Base-by-base conservation (phyloP, 306 rosid genomes). In the Pachyrhizus erosus region DNA sequence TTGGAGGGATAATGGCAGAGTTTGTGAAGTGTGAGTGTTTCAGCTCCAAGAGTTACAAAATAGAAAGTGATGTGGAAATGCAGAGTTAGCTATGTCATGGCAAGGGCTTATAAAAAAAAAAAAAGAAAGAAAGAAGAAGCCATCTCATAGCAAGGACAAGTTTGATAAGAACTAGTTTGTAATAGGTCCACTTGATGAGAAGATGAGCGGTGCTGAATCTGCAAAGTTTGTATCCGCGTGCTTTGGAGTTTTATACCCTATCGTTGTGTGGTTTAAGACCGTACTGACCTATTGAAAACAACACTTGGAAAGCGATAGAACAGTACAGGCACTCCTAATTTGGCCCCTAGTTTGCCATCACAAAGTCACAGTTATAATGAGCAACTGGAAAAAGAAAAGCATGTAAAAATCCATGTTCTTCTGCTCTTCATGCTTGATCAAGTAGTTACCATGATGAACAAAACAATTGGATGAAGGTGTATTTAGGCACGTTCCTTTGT, bases 131-230 rank as follows among this genome's bases (percentile, higher is more conserved):
- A n/a, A n/a, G n/a, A n/a, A n/a, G n/a, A n/a, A 82, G 34, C 43
- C 83, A 58, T 80, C 75, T 73, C 4, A 15, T 76, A 77, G 78
- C 13, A 17, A 26, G 48, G 70, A 64, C 45, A 66, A 52, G 42
- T 23, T 77, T 70, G 85, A 80, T 78, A 52, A 83, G 46, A 49
- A 13, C 52, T 54, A 33, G 54, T 76, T 40, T 58, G n/a, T 51
- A 40, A 54, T 31, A 57, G 87, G 71, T 70, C 90, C 89, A 84
- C 87, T 77, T 85, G 21, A 65, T 85, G 88, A 80, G 88, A 73
- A 80, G 88, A 73, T 87, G 81, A 66, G 79, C 27, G 84, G 73
- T 49, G 82, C 20, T 81, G 82, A 60, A 42, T 45, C 34, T 74
- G 40, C 73, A 76, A 20, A 9, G 11, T 55, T 31, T 45, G 26